Evolutionary conservation across 148 eudicot genomes (phyloP).

Genomic region (Arbutus unedo): DNA sequence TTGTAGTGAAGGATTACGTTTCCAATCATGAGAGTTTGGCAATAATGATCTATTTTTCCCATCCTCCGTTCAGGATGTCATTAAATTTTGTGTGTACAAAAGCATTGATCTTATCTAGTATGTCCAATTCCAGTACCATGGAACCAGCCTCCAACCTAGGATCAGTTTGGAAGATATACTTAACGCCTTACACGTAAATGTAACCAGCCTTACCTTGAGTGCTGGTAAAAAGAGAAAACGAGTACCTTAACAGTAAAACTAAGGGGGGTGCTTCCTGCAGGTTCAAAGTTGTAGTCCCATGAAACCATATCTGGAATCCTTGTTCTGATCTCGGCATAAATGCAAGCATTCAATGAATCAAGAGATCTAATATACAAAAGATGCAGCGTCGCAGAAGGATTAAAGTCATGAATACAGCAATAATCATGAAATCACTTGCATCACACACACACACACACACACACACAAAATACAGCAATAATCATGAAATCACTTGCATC

Average conservation of each 20-base stretch:
- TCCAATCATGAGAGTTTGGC: not conserved
- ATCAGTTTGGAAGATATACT: not conserved
- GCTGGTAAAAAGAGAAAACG: conserved; percentile 1
- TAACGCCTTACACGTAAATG: not conserved
- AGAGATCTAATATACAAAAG: conserved; percentile 51
- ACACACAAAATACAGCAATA: not conserved
- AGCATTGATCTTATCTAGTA: conserved; percentile 1
- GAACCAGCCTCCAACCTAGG: not conserved
- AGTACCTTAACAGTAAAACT: conserved; percentile 92
- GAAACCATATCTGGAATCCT: conserved; percentile 86
- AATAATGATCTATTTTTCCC: not conserved
- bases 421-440: not conserved
- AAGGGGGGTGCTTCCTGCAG: conserved; percentile 77
- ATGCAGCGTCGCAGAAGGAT: conserved; percentile 11
- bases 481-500: not conserved
- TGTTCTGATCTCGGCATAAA: conserved; percentile 93
- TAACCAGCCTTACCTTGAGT: not conserved
- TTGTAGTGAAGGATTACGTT: not conserved
- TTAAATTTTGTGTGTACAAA: not conserved
- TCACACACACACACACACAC: no score
- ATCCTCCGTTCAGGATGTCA: not conserved
- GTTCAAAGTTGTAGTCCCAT: conserved; percentile 97
- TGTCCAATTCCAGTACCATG: not conserved
- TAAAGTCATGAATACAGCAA: not conserved
- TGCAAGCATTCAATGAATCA: conserved; percentile 79